phyloP scores from a whole-genome alignment of 768 basidiomycete species.

The Gloeophyllum trabeum region DNA sequence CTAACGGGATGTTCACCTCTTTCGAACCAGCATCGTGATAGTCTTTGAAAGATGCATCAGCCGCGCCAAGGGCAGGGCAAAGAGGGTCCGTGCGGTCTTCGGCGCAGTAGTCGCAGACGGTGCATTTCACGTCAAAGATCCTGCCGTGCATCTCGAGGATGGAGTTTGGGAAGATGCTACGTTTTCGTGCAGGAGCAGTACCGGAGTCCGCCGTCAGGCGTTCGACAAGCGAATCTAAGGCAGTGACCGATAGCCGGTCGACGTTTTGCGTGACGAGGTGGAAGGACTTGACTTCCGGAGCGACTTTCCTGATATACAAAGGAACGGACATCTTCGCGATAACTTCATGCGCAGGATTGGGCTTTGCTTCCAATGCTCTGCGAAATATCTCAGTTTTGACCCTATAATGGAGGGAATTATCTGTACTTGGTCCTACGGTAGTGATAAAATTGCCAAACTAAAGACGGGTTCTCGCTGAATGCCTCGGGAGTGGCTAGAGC shows the following conservation, averaged over 20 bases:
- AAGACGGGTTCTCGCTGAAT: conserved; percentile 33
- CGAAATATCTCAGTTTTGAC: neutral
- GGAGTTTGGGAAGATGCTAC: neutral
- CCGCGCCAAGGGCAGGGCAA: conserved; percentile 8
- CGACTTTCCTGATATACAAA: neutral
- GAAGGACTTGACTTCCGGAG: neutral
- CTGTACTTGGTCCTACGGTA: conserved; percentile 38
- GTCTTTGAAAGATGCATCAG: conserved; percentile 5
- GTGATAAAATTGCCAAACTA: conserved; percentile 59
- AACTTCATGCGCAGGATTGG: conserved; percentile 16
- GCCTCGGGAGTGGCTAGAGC: conserved; percentile 42
- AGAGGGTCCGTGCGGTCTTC: conserved; percentile 7
- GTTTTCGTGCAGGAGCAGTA: neutral
- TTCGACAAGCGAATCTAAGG: neutral
- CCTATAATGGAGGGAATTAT: conserved; percentile 6
- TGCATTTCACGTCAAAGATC: conserved; percentile 10
- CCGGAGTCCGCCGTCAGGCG: neutral
- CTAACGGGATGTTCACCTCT: conserved; percentile 19
- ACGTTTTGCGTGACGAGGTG: conserved; percentile 3
- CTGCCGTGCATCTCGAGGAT: conserved; percentile 17
- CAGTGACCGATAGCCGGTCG: neutral
- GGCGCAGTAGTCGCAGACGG: conserved; percentile 6
- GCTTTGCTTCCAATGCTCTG: conserved; percentile 1
- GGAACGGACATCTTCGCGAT: conserved; percentile 8
- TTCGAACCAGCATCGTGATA: neutral